Evolutionary conservation across 1,284 basidiomycete species (phyloP).

Genomic region (Flammula alnicola): DNA sequence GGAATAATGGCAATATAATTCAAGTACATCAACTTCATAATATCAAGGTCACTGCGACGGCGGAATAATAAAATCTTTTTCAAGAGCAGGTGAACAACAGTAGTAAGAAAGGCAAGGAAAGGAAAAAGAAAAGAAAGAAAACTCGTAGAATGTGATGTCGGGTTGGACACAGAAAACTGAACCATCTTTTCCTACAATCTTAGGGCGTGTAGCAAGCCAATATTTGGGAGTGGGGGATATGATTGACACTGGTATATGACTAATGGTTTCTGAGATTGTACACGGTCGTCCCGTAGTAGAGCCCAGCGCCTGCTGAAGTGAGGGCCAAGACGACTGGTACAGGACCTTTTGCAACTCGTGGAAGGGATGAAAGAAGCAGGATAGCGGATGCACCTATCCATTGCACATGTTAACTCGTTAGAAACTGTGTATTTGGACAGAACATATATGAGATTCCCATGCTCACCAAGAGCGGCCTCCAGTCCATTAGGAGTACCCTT

Average conservation of each 20-base stretch:
- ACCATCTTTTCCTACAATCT: too few species aligned
- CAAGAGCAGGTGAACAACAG: too few species aligned
- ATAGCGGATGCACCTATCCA: conserved; percentile 75
- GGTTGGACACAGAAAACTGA: too few species aligned
- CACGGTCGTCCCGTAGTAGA: conserved; percentile 75
- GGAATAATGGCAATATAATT: too few species aligned
- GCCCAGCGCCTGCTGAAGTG: conserved; percentile 62
- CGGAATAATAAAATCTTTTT: too few species aligned
- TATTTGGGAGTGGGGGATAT: neutral
- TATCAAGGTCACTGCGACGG: too few species aligned
- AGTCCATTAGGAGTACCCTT: conserved; percentile 75
- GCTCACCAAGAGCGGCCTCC: conserved; percentile 75
- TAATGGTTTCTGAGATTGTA: conserved; percentile 47
- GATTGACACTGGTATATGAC: neutral
- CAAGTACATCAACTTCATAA: too few species aligned
- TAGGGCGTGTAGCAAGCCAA: too few species aligned
- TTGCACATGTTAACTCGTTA: neutral
- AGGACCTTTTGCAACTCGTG: conserved; percentile 77
- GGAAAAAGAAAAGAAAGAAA: too few species aligned
- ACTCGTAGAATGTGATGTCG: too few species aligned
- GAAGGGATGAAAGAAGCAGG: conserved; percentile 78
- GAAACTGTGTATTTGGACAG: neutral
- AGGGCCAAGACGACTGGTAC: conserved; percentile 71
- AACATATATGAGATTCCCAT: neutral
- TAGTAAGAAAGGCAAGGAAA: too few species aligned